Evolutionary conservation across 2,329 filamentous ascomycete genomes (phyloP).

Genomic region (Ophiostoma quercus): DNA sequence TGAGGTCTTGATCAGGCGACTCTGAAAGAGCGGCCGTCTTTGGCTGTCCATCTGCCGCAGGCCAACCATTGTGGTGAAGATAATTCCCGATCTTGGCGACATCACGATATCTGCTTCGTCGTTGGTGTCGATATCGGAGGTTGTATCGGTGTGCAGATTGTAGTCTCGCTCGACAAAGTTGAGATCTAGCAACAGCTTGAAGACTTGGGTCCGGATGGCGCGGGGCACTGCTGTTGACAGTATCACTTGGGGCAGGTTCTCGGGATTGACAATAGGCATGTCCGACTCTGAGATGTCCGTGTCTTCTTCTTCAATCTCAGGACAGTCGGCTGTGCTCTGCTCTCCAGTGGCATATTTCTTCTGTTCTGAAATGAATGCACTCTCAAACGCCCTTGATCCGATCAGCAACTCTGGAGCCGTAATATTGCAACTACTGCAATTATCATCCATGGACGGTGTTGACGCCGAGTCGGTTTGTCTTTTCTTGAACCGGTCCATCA

Average conservation of each 20-base stretch:
- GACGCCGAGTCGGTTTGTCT: not conserved
- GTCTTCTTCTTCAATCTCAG: not conserved
- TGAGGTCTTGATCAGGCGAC: conserved; percentile 37
- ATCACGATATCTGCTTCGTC: conserved; percentile 62
- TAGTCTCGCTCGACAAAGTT: conserved; percentile 33
- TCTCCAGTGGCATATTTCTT: too few relatives aligned
- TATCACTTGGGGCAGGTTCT: conserved; percentile 27
- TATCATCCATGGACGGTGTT: too few relatives aligned
- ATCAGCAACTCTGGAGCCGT: conserved; percentile 17
- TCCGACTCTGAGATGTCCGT: not conserved
- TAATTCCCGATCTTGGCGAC: conserved; percentile 62
- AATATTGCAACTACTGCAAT: not conserved
- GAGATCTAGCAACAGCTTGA: conserved; percentile 29
- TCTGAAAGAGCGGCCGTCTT: conserved; percentile 8
- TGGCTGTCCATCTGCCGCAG: conserved; percentile 52
- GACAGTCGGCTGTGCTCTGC: not conserved
- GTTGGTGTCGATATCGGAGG: not conserved
- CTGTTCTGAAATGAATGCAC: not conserved
- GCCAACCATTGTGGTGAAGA: conserved; percentile 66
- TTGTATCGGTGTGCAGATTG: not conserved
- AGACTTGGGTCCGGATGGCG: conserved; percentile 25
- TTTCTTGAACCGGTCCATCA: conserved; percentile 14
- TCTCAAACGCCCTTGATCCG: conserved; percentile 15
- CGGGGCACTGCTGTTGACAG: conserved; percentile 29
- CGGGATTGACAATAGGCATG: not conserved